Base-by-base conservation (phyloP, 352 stramenopile species). In the Phytophthora colocasiae region DNA sequence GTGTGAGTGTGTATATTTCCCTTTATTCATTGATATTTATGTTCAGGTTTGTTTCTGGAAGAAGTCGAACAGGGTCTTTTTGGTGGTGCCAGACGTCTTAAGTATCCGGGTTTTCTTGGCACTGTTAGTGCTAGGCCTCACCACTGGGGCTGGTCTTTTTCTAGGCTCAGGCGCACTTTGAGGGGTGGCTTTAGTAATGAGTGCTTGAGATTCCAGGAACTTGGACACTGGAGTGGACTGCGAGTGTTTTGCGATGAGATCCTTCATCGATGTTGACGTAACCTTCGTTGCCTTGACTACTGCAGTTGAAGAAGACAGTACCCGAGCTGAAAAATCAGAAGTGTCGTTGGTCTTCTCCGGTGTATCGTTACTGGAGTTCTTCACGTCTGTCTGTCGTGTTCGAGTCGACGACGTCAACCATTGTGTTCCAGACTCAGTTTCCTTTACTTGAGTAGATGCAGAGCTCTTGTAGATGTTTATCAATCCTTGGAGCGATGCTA, bases 1-100 rank as follows among this genome's bases (percentile, higher is more conserved):
- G 34, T 68, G 39, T 51, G 48, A 2, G 43, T 47, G 44, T 55
- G 26, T 52, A 19, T 29, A 45, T 62, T 49, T 46, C 31, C 7
- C 27, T 50, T 56, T 19, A 31, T 68, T 56, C 15, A 26, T 68
- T 31, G 52, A 38, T 31, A 50, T 40, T 52, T 58, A 17, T 63
- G 31, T 43, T 69, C 43, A 57, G 36, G 39, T 49, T 63, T 66
- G 57, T 54, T 53, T 61, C 45, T 73, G 59, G 54, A 87, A 87
- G 31, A 87, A 86, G n/a, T 81, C 56, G 11, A 89, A 58, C 26
- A 89, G 41, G 2, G 78, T 86, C 12, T 71, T 57, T 31, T 54
- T 56, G 38, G 59, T 40, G 38, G 39, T 38, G 44, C 49, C 32
- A 41, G 45, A 45, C 54, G 44, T 32, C 59, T 77, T 56, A 24